Percentiles rank a stretch among this genome's conserved stretches.
These are phyloP conservation scores for Bathelium albidoporum DNA, from an alignment of 495 filamentous ascomycete species.

Conservation along the genomic window DNA sequence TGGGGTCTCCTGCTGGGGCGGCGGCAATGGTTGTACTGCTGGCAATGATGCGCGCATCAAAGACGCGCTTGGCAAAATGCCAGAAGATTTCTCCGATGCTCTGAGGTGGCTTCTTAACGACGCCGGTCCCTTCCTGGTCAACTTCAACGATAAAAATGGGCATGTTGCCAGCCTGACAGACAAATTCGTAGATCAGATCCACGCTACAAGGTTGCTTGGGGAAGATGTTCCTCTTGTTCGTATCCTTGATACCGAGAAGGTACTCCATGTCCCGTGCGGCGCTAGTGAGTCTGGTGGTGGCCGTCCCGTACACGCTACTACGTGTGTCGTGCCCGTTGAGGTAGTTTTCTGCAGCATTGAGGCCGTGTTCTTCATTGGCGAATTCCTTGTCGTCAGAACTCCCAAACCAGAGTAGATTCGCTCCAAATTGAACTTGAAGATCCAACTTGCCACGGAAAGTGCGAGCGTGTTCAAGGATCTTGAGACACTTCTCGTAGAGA, in stretches of 20 bases:
- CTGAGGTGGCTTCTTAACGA: neutral
- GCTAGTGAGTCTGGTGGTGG: neutral
- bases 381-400: neutral
- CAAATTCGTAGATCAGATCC: neutral
- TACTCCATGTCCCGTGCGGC: neutral
- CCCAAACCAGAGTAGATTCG: neutral
- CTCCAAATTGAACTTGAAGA: neutral
- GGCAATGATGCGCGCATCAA: slow-evolving; percentile 35
- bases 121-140: neutral
- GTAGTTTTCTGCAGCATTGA: neutral
- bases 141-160: neutral
- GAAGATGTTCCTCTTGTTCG: neutral
- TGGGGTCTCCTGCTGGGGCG: slow-evolving; percentile 10
- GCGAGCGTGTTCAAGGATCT: neutral
- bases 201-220: neutral
- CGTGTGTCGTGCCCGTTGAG: neutral
- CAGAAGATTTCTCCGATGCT: slow-evolving; percentile 28
- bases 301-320: neutral
- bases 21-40: slow-evolving; percentile 15
- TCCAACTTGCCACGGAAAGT: neutral
- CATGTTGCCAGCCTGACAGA: neutral
- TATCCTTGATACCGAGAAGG: neutral
- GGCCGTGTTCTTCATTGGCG: neutral
- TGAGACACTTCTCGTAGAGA: neutral
- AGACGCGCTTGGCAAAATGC: slow-evolving; percentile 35